These are phyloP conservation scores for Thermothelomyces thermophilus DNA, from an alignment of 2,329 filamentous ascomycete species.

Conservation along the genomic window DNA sequence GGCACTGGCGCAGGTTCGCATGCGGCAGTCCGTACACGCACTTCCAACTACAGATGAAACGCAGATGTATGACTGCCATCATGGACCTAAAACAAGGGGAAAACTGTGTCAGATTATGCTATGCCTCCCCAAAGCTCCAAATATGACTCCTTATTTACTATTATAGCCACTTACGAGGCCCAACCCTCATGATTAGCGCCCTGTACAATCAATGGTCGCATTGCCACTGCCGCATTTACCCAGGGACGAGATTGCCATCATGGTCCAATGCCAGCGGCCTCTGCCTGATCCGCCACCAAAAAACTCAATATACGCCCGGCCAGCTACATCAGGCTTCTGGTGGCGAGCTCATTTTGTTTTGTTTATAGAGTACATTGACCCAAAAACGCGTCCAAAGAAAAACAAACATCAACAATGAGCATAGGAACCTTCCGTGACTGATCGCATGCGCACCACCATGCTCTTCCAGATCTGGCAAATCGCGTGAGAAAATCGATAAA, in stretches of 20 bases:
- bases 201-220: not conserved
- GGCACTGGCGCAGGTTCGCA: too few relatives aligned
- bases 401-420: constrained; percentile 8
- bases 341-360: constrained; percentile 8
- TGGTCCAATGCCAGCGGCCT: constrained; percentile 6
- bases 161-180: not conserved
- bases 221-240: constrained; percentile 13
- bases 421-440: not conserved
- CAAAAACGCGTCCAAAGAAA: constrained; percentile 4
- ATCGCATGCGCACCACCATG: not conserved
- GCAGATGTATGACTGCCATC: constrained; percentile 1
- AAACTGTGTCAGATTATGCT: constrained; percentile 4
- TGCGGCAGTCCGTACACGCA: constrained; percentile 1
- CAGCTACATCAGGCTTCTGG: not conserved
- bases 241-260: constrained; percentile 13
- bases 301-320: not conserved
- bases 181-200: not conserved
- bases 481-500: not conserved
- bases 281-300: not conserved
- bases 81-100: constrained; percentile 12
- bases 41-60: constrained; percentile 18
- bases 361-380: constrained; percentile 19
- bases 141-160: not conserved
- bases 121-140: not conserved
- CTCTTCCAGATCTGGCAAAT: constrained; percentile 3